Base-by-base conservation (phyloP, 2,329 filamentous ascomycete genomes). In the Alternaria sp. region DNA sequence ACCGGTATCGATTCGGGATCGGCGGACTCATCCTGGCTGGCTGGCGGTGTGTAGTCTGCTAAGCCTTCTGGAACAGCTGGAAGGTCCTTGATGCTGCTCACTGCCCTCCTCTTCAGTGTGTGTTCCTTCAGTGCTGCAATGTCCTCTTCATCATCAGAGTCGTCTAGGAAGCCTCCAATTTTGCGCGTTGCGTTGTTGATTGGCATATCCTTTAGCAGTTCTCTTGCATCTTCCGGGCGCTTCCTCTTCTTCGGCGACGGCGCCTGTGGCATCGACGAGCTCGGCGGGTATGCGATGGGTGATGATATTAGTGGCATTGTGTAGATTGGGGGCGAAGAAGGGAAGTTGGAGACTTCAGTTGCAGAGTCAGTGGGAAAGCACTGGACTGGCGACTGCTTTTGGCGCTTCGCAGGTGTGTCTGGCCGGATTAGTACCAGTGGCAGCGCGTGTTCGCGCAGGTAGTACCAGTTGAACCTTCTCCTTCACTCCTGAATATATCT, bases 261-360 rank as follows among this genome's bases (percentile, higher is more conserved):
- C 49, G 56, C 50, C n/a, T 66, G 62, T 13, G 75, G 74, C 28
- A 69, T 57, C 4, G 77, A 76, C 2, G 85, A 85, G 68, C 81
- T 86, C 6, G 80, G 75, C 2, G 86, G 85, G 58, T 86, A 86
- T 26, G 80, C 71, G 21, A 87, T 76, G 2, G 87, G 85, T 13
- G 88, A 88, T 6, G 88, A 88, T 37, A 84, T 80, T 36, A 83
- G 80, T 26, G 85, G 78, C 86, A 90, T 90, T 54, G 83, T 84
- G 82, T 82, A 70, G 67, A 65, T 72, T n/a, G 83, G 86, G 37
- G 80, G 79, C 28, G 81, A 83, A 1, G 79, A 80, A 11, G 75
- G 72, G 10, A 72, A 57, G 3, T 34, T 49, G 4, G 23, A 21
- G 5, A 21, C 54, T 36, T 65, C 48, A 53, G 61, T 56, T 54